These are phyloP conservation scores for Leccinum disarticulatum DNA, from an alignment of 768 basidiomycete species.

Conservation along the genomic window DNA sequence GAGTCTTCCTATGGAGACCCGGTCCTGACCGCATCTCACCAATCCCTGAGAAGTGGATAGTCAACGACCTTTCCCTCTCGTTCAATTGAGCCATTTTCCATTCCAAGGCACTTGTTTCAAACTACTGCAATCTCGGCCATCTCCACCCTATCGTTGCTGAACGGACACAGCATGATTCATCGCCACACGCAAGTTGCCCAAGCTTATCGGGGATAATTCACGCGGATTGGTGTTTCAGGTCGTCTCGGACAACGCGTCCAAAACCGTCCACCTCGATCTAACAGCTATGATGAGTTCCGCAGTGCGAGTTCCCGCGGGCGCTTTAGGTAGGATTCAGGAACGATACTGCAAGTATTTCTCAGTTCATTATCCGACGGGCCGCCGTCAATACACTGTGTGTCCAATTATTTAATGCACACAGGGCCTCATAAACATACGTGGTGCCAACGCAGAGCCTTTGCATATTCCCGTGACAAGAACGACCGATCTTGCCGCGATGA, in stretches of 20 bases:
- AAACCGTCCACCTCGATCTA: no score
- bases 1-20: background rate
- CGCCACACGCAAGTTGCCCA: background rate
- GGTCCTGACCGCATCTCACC: background rate
- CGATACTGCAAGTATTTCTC: background rate
- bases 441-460: background rate
- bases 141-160: background rate
- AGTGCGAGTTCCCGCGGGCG: background rate
- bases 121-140: conserved; percentile 1
- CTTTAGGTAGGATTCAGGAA: background rate
- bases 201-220: background rate
- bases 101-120: background rate
- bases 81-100: background rate
- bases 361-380: background rate
- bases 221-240: background rate
- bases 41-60: background rate
- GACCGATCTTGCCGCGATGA: conserved; percentile 10
- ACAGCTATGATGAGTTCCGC: background rate
- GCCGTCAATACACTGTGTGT: background rate
- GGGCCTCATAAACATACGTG: background rate
- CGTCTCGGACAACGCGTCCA: background rate
- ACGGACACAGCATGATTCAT: background rate
- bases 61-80: background rate
- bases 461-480: background rate
- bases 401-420: background rate